phyloP scores from a whole-genome alignment of 2,329 filamentous ascomycete genomes.

The Colletotrichum brevisporum region DNA sequence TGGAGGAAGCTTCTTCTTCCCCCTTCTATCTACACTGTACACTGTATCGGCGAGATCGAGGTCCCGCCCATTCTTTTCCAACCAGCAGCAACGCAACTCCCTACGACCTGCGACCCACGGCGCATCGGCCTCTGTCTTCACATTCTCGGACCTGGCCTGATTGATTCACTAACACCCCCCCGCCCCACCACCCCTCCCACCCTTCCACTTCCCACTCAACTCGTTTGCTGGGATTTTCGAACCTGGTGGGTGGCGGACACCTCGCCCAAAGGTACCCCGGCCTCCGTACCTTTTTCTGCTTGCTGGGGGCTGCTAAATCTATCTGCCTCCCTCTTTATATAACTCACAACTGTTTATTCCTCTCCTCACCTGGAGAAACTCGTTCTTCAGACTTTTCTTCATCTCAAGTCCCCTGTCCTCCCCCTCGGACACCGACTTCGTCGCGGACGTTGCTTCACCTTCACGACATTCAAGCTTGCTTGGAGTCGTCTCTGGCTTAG shows the following conservation, averaged over 20 bases:
- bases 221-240: conserved; percentile 40
- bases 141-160: conserved; percentile 35
- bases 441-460: conserved; percentile 24
- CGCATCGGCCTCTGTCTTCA: conserved; percentile 17
- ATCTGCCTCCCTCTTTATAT: conserved; percentile 37
- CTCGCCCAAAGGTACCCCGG: conserved; percentile 41
- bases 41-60: conserved; percentile 29
- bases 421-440: conserved; percentile 3
- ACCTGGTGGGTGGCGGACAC: conserved; percentile 40
- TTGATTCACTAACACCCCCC: conserved; percentile 32
- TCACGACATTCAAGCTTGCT: conserved; percentile 18
- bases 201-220: conserved; percentile 34
- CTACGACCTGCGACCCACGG: conserved; percentile 29
- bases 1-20: conserved; percentile 26
- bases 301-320: conserved; percentile 30
- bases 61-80: conserved; percentile 20
- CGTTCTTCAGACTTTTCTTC: conserved; percentile 20
- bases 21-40: conserved; percentile 13
- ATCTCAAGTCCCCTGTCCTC: conserved; percentile 20
- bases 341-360: conserved; percentile 26
- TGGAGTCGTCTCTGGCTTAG: conserved; percentile 26
- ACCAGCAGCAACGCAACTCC: conserved; percentile 25
- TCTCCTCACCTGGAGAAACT: not conserved
- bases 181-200: conserved; percentile 37
- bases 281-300: conserved; percentile 36